Percentiles rank a stretch among this genome's conserved stretches.
Evolutionary conservation across 1,284 basidiomycete species (phyloP).

Genomic region (Tilletiaria anomala): DNA sequence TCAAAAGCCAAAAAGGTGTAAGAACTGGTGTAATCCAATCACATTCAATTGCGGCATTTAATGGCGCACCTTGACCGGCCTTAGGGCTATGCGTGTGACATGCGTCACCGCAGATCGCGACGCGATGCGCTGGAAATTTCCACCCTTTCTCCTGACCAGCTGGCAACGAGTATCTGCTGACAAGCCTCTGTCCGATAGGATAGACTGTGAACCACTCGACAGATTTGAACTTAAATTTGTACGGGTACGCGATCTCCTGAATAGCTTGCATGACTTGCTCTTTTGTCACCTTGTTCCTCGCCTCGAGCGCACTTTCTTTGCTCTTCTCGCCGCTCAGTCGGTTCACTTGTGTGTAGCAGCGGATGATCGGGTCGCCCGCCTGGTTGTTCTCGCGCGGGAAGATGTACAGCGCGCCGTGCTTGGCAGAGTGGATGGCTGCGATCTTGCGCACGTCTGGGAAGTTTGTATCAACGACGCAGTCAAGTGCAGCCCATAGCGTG

Average conservation of each 20-base stretch:
- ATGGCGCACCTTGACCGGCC: slow-evolving; percentile 28
- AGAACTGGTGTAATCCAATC: neutral
- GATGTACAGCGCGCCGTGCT: slow-evolving; percentile 38
- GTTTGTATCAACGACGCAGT: slow-evolving; percentile 34
- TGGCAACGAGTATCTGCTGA: slow-evolving; percentile 24
- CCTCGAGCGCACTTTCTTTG: slow-evolving; percentile 20
- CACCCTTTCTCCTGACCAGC: slow-evolving; percentile 10
- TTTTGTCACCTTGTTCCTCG: slow-evolving; percentile 34
- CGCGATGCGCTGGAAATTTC: slow-evolving; percentile 29
- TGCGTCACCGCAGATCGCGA: slow-evolving; percentile 42
- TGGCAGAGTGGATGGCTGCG: slow-evolving; percentile 31
- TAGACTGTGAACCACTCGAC: slow-evolving; percentile 42
- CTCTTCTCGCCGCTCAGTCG: slow-evolving; percentile 24
- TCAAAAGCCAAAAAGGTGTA: neutral
- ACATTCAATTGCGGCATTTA: neutral
- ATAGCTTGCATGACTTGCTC: slow-evolving; percentile 40
- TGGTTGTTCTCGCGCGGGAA: slow-evolving; percentile 39
- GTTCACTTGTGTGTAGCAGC: slow-evolving; percentile 39
- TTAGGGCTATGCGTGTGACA: slow-evolving; percentile 43
- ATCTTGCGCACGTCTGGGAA: slow-evolving; percentile 35
- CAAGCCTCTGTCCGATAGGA: slow-evolving; percentile 30
- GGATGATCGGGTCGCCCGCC: slow-evolving; percentile 36
- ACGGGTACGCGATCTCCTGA: slow-evolving; percentile 41
- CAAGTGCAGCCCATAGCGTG: slow-evolving; percentile 33
- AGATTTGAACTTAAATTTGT: slow-evolving; percentile 39